Base-by-base conservation (phyloP, 169 alveolate species). In the Plasmodium coatneyi region DNA sequence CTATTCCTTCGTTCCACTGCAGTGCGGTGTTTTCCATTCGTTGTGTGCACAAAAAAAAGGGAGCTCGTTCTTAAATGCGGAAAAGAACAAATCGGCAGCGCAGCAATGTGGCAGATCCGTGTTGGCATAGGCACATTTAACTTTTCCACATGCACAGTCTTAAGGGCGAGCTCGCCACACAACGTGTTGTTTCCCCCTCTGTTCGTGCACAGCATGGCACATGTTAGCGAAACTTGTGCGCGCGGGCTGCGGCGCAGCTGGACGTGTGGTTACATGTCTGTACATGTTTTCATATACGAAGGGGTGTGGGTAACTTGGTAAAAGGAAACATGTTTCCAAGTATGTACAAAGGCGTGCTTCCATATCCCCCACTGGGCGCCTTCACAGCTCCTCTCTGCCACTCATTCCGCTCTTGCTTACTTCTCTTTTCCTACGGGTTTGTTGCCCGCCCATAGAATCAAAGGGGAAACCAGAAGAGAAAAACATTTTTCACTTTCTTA, bases 341-440 rank as follows among this genome's bases (percentile, higher is more conserved):
- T 2, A 46, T 46, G n/a, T 46, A 46, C 56, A 46, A 46, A 46
- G 56, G 56, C 56, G 5, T 46, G n/a, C 56, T 46, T 12, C 56
- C n/a, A 46, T 46, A 46, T 46, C n/a, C 56, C 56, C 74, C 25
- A 6, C 3, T n/a, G 10, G 74, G 74, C 6, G 74, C 32, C 14
- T 60, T 60, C 16, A 34, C 34, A 60, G n/a, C n/a, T 46, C 56
- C 56, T 46, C n/a, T 12, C 56, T 5, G 74, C 30, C 30, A 6
- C 14, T 60, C 74, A 60, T 9, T 60, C 32, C 32, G 6, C 36
- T 16, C 78, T n/a, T 71, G 28, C 92, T 84, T 72, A 84, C 93
- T 74, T 84, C 93, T 84, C 93, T 84, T 84, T 84, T 84, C 70
- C 93, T 84, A 84, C 93, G 93, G 93, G 93, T 70, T 54, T 84